These are phyloP conservation scores for Saksenaea vasiformis DNA, from an alignment of 371 early-diverging fungal genomes.

Conservation along the genomic window DNA sequence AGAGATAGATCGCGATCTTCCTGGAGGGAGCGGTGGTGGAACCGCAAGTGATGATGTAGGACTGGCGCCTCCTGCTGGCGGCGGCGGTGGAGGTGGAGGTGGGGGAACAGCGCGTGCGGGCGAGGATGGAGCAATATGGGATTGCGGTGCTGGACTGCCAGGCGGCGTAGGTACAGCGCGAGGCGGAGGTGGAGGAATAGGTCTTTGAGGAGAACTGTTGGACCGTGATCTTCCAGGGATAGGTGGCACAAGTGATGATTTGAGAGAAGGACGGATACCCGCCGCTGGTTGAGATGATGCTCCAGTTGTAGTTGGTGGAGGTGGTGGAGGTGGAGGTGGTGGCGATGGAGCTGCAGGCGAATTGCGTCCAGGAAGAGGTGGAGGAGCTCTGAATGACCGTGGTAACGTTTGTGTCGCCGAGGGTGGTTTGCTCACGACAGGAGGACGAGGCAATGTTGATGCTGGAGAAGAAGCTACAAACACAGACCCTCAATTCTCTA, in stretches of 20 bases:
- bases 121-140: slow-evolving; percentile 10
- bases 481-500: background rate
- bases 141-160: slow-evolving; percentile 13
- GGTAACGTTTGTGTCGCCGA: slow-evolving; percentile 32
- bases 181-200: slow-evolving; percentile 43
- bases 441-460: slow-evolving; percentile 15
- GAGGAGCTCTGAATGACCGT: slow-evolving; percentile 41
- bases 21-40: slow-evolving; percentile 43
- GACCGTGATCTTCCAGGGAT: slow-evolving; percentile 42
- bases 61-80: slow-evolving; percentile 19
- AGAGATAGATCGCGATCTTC: slow-evolving; percentile 37
- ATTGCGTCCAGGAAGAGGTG: slow-evolving; percentile 35
- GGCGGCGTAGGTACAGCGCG: slow-evolving; percentile 39
- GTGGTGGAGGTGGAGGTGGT: slow-evolving; percentile 21
- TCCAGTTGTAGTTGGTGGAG: slow-evolving; percentile 14
- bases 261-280: slow-evolving; percentile 24
- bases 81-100: background rate
- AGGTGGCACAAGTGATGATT: slow-evolving; percentile 26
- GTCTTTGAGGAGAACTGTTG: slow-evolving; percentile 46
- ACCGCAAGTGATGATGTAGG: slow-evolving; percentile 23
- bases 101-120: slow-evolving; percentile 13
- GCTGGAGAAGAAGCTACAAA: slow-evolving; percentile 20
- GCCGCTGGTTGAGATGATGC: slow-evolving; percentile 24
- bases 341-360: slow-evolving; percentile 18
- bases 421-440: slow-evolving; percentile 17